phyloP scores from a whole-genome alignment of 169 alveolate species.

The Theileria equi region DNA sequence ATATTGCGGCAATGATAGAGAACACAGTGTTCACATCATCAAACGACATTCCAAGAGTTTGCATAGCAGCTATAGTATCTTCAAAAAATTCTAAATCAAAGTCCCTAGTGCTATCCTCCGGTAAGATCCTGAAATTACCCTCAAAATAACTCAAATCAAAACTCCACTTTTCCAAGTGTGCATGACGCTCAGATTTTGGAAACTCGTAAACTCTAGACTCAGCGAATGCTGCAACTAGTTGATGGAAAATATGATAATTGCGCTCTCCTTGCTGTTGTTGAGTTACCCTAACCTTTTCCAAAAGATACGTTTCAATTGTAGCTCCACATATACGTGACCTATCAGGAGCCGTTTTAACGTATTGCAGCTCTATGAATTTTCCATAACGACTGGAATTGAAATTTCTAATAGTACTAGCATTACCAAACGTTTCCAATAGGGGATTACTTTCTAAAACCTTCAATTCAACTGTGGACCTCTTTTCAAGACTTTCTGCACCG shows the following conservation, averaged over 20 bases:
- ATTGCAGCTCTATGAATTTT: conserved; percentile 94
- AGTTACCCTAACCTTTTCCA: conserved; percentile 96
- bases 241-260: conserved; percentile 96
- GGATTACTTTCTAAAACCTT: conserved; percentile 97
- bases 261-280: conserved; percentile 93
- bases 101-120: conserved; percentile 58
- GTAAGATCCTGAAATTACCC: conserved; percentile 52
- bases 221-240: conserved; percentile 85
- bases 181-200: conserved; percentile 39
- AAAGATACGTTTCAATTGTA: conserved; percentile 89
- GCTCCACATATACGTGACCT: conserved; percentile 92
- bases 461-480: conserved; percentile 73
- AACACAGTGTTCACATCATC: conserved; percentile 76
- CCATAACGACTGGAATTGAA: conserved; percentile 96
- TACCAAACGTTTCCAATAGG: conserved; percentile 98
- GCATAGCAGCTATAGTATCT: conserved; percentile 86
- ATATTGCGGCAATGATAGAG: conserved; percentile 78
- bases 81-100: conserved; percentile 84
- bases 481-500: conserved; percentile 72
- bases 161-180: conserved; percentile 22
- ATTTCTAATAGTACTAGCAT: conserved; percentile 95
- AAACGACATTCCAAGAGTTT: conserved; percentile 80
- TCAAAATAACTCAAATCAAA: conserved; percentile 42
- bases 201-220: conserved; percentile 47
- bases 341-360: conserved; percentile 48